These are phyloP conservation scores for Orbilia brochopaga DNA, from an alignment of 2,329 filamentous ascomycete genomes.

Conservation along the genomic window DNA sequence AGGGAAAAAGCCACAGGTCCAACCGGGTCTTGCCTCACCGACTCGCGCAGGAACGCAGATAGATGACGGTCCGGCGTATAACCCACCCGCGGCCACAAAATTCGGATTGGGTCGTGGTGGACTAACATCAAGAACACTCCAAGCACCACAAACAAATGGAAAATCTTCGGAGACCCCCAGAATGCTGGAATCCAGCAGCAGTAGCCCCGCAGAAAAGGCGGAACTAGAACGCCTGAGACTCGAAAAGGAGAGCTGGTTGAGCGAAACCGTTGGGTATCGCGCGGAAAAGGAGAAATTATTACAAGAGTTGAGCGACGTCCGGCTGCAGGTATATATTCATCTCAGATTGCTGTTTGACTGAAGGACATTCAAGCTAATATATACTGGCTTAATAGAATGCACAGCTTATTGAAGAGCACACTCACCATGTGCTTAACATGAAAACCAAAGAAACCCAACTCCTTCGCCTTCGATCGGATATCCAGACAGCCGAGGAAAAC, in stretches of 20 bases:
- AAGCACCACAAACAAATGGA: conserved; percentile 61
- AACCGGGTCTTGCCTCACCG: conserved; percentile 64
- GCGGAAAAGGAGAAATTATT: conserved; percentile 80
- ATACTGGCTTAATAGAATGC: conserved; percentile 78
- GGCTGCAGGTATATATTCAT: conserved; percentile 59
- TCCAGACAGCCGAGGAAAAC: conserved; percentile 83
- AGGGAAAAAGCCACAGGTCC: conserved; percentile 56
- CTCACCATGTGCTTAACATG: conserved; percentile 90
- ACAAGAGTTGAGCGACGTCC: conserved; percentile 89
- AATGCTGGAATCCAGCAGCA: conserved; percentile 67
- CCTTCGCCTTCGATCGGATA: conserved; percentile 86
- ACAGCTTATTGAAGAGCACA: conserved; percentile 95
- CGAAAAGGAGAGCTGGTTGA: conserved; percentile 78
- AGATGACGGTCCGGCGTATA: conserved; percentile 65
- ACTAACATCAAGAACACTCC: conserved; percentile 80
- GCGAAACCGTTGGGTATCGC: conserved; percentile 78
- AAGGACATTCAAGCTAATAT: conserved; percentile 16
- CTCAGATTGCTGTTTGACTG: conserved; percentile 18
- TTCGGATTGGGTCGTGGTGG: conserved; percentile 72
- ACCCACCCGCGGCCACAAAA: conserved; percentile 63
- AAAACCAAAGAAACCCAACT: conserved; percentile 98
- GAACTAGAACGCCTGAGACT: conserved; percentile 87
- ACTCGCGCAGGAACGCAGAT: conserved; percentile 62
- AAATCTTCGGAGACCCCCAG: conserved; percentile 61
- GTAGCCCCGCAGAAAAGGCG: conserved; percentile 82